Evolutionary conservation across 2,329 filamentous ascomycete genomes (phyloP).

Genomic region (Paecilomyces sp.): DNA sequence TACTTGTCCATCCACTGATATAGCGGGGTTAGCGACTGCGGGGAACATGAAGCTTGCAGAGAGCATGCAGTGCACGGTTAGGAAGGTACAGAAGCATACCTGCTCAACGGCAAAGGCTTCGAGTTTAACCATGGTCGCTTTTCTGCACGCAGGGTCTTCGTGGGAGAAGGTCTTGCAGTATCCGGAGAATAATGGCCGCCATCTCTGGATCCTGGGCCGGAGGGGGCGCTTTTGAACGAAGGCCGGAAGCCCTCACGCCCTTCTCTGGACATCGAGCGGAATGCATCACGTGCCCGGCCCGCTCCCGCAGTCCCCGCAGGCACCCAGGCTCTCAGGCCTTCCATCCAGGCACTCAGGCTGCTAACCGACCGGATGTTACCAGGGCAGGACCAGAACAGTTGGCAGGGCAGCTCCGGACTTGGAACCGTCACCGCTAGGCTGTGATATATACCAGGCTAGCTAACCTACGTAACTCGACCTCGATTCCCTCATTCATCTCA

Average conservation of each 20-base stretch:
- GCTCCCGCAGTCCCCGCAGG: neutral
- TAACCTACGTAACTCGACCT: neutral
- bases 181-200: neutral
- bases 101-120: constrained; percentile 56
- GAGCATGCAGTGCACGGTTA: neutral
- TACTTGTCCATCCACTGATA: constrained; percentile 56
- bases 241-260: neutral
- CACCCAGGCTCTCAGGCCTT: neutral
- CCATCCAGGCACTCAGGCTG: too few relatives aligned
- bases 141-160: neutral
- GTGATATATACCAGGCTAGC: neutral
- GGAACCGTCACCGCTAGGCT: neutral
- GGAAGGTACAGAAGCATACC: constrained; percentile 33
- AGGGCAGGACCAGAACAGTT: neutral
- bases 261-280: neutral
- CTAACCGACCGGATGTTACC: neutral
- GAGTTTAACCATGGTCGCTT: constrained; percentile 31
- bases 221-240: neutral
- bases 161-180: neutral
- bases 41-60: neutral
- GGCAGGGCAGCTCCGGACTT: neutral
- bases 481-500: neutral
- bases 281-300: neutral
- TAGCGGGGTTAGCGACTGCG: neutral
- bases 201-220: neutral